Base-by-base conservation (phyloP, 192 early-diverging fungal genomes). In the Linderina pennispora region DNA sequence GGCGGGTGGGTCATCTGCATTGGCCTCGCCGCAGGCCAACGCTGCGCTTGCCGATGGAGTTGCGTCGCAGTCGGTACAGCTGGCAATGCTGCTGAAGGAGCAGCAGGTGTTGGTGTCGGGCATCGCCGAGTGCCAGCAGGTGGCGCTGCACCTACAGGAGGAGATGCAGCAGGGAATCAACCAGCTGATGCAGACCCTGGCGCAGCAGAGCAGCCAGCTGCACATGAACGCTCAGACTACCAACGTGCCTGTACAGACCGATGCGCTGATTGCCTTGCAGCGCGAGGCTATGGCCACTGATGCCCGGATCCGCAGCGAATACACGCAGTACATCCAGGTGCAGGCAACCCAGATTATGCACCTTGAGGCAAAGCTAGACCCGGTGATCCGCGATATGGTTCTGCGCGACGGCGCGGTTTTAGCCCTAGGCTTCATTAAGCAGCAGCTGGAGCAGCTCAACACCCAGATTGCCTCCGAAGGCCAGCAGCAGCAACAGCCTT, bases 161-260 rank as follows among this genome's bases (percentile, higher is more conserved):
- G 64, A 60, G 34, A 50, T 43, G 19, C 61, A 67, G 40, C 66
- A 78, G 48, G 43, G 32, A 8, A 42, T 53, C 35, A 41, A 43
- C n/a, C 59, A 66, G 48, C 64, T 72, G 14, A 59, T 55, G 63
- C 63, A 53, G 24, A 69, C 67, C 6, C 24, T 72, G 14, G 15
- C 62, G 3, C 54, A 72, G 36, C 62, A 76, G 17, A 55, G 20
- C 46, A 76, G 53, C 36, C 41, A 57, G 2, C 45, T 63, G 8
- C 62, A 63, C 41, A 62, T 53, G 18, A 53, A 33, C 20, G 63
- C 58, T 5, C 66, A 70, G 40, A 49, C 62, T 31, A 59, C 61
- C 7, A 33, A 38, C 20, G 11, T 23, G 2, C 54, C 58, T 0
- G 50, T 70, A 11, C 55, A 62, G 47, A 28, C 46, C 3, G 66